Base-by-base conservation (phyloP, 202 grass and related monocot species). In the Bolboschoenoplectus hybrid region DNA sequence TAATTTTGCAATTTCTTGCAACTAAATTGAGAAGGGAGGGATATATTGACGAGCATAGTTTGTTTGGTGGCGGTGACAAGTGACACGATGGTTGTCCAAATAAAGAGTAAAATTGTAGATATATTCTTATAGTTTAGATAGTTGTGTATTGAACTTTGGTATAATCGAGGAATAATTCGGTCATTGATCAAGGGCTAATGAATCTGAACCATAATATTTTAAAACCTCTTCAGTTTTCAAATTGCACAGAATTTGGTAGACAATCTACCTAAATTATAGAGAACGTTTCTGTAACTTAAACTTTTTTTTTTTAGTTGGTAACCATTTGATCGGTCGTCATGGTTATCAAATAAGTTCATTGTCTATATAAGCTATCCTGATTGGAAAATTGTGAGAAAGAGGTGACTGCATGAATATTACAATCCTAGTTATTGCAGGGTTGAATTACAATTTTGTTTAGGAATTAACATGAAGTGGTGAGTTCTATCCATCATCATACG, bases 1-100 rank as follows among this genome's bases (percentile, higher is more conserved):
- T 96, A 92, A 83, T 58, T 69, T 56, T 63, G 40, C 7, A 52
- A 74, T 77, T 38, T 38, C 2, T 79, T 26, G 39, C 20, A 43
- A 67, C 39, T 71, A 60, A 26, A 66, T 44, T 35, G 41, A 26
- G 20, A 63, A 32, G 16, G 56, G 41, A 68, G 13, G 66, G 66
- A 68, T 49, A 26, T 49, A 73, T 19, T 73, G 69, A 73, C 3
- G 49, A 73, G 7, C 69, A 73, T 49, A 49, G 5, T 73, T 47
- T 19, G 19, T 32, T 49, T 49, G 13, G 17, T 10, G 11, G 49
- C 8, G 26, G n/a, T 73, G 41, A 71, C 10, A 43, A 46, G 8
- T 17, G 11, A 26, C 9, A 20, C 11, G n/a, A 73, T 10, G 7
- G 43, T 73, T 73, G 49, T 49, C 16, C 47, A 49, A 46, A 49